Percentiles rank a stretch among this genome's conserved stretches.
Conservation (phyloP, 1,284 basidiomycete genomes). For the Jaminaea rosea region DNA sequence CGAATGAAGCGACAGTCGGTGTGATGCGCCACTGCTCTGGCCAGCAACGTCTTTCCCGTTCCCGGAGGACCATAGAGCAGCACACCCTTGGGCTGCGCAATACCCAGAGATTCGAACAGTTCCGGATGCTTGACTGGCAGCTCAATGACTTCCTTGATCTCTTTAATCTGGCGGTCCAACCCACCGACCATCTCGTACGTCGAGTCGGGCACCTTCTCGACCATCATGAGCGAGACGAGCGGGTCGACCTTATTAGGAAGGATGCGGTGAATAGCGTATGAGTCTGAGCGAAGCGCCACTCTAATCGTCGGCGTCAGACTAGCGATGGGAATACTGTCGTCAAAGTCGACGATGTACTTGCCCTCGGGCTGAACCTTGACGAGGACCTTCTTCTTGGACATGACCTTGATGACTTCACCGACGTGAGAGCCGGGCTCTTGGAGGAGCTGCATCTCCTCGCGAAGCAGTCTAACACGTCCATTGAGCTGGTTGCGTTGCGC, state of each 20-base stretch:
- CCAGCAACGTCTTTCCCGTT: conserved; percentile 45
- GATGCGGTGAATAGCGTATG: conserved; percentile 59
- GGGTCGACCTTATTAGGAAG: conserved; percentile 47
- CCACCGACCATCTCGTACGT: conserved; percentile 99
- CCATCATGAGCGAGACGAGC: conserved; percentile 65
- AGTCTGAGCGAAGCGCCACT: conserved; percentile 90
- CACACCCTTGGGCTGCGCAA: conserved; percentile 77
- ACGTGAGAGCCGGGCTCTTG: conserved; percentile 97
- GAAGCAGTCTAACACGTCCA: conserved; percentile 69
- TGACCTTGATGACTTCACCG: conserved; percentile 93
- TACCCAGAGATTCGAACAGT: conserved; percentile 89
- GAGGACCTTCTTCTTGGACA: conserved; percentile 97
- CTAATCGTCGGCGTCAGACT: conserved; percentile 77
- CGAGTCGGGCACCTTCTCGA: conserved; percentile 98
- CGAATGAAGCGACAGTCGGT: conserved; percentile 98
- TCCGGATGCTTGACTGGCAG: conserved; percentile 96
- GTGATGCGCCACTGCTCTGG: conserved; percentile 59
- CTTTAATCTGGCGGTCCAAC: conserved; percentile 95
- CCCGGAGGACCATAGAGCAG: conserved; percentile 46
- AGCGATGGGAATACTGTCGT: conserved; percentile 73
- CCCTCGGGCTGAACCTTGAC: conserved; percentile 98
- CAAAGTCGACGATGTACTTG: conserved; percentile 96
- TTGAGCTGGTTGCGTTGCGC: conserved; percentile 94
- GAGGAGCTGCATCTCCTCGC: conserved; percentile 87
- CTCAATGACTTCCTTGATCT: conserved; percentile 99